Conservation (phyloP, 1,284 basidiomycete species). For the Trametes versicolor region DNA sequence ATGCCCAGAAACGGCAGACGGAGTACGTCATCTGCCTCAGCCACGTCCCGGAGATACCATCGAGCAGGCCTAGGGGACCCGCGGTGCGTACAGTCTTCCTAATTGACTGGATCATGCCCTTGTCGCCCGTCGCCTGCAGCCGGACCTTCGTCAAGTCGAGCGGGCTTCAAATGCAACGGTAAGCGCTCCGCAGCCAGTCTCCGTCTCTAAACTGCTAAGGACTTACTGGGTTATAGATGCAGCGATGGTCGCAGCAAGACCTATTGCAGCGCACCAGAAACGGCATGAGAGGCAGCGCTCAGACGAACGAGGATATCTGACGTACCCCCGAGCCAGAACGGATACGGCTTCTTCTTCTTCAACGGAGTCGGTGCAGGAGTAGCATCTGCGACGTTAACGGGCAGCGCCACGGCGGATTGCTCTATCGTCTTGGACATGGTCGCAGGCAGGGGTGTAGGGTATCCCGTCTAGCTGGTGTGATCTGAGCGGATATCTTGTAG, state of each 20-base stretch:
- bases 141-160: constrained; percentile 91
- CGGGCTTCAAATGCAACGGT: constrained; percentile 56
- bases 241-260: constrained; percentile 83
- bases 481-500: constrained; percentile 20
- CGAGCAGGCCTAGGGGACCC: constrained; percentile 80
- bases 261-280: constrained; percentile 46
- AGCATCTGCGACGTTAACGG: constrained; percentile 22
- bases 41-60: constrained; percentile 90
- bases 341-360: constrained; percentile 74
- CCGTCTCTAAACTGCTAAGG: background rate
- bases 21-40: constrained; percentile 95
- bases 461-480: constrained; percentile 19
- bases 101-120: constrained; percentile 84
- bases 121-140: constrained; percentile 88
- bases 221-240: constrained; percentile 82
- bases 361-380: constrained; percentile 21
- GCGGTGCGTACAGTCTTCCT: constrained; percentile 80
- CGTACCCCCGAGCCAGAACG: constrained; percentile 84
- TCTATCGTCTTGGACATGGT: constrained; percentile 33
- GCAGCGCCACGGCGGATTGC: constrained; percentile 21
- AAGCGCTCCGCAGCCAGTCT: background rate
- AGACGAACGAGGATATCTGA: constrained; percentile 21
- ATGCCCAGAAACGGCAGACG: constrained; percentile 92
- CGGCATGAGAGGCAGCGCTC: constrained; percentile 22
- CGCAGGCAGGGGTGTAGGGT: constrained; percentile 6